Evolutionary conservation across 2,329 filamentous ascomycete species (phyloP), one percentile per base, ranked within the genome.

Genomic region (Verticillium nubilum): DNA sequence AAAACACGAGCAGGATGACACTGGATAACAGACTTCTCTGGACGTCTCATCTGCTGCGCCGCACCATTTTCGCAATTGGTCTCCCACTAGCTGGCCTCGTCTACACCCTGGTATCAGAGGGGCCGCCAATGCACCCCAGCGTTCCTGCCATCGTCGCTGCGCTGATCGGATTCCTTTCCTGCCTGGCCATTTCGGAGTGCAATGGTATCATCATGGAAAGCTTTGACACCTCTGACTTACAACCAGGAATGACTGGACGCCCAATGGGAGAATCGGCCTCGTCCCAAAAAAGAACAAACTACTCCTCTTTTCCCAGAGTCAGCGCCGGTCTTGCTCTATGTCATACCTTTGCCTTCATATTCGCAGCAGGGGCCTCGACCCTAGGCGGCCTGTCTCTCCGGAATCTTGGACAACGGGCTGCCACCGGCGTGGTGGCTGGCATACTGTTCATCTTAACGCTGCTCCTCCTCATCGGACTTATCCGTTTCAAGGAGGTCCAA

Each of bases 141-240:
- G 75, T 87, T 0, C 90, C 89, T 3, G 86, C 86, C 4, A 69
- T 87, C 2, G 86, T 92, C 64, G 86, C 88, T 0, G 83, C 81
- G 1, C 70, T 85, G 4, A 81, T 92, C 15, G 89, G 88, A 0
- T 91, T 91, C 66, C 75, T 92, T 5, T 88, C 87, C 1, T 87
- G 86, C 57, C 81, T 94, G 10, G 89, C 88, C 1, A 86, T 91
- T 53, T 84, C 89, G 2, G 90, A 93, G 72, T 92, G 89, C 71
- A 85, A 88, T 63, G 88, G 89, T 1, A 75, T 93, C 31, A 82
- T 92, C 69, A 92, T 93, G 89, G 89, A 92, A 68, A 87, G 86
- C 0, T 93, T 88, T 70, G 90, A 93, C 69, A 90, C 86, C n/a
- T 91, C 87, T 47, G 90, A 93, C 70, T 78, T 93, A 4, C 88